A percentile compares a stretch with the other conserved stretches of the same genome.
Conservation (phyloP, 2,329 filamentous ascomycete species). For the Xylogone sp. region DNA sequence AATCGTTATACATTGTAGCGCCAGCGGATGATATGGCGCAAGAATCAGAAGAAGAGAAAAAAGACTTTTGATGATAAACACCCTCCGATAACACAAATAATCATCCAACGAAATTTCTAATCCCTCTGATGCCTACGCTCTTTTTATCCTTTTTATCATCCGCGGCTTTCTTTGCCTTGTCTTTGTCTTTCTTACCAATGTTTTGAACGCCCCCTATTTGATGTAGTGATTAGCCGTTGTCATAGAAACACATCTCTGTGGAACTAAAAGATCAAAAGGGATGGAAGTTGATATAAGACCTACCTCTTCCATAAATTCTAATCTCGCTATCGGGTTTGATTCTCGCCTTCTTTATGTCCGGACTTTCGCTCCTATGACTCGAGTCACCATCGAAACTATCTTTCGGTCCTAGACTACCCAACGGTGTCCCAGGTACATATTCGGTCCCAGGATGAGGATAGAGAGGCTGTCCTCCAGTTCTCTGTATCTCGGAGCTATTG, state of each 20-base stretch:
- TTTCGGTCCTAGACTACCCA: constrained; percentile 11
- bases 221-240: too few relatives aligned
- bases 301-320: constrained; percentile 51
- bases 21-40: too few relatives aligned
- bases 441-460: background rate
- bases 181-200: constrained; percentile 32
- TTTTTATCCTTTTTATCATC: constrained; percentile 47
- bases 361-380: constrained; percentile 19
- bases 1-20: too few relatives aligned
- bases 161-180: constrained; percentile 16
- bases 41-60: too few relatives aligned
- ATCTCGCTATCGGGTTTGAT: constrained; percentile 44
- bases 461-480: background rate
- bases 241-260: too few relatives aligned
- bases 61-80: too few relatives aligned
- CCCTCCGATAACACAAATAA: background rate
- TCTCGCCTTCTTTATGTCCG: constrained; percentile 40
- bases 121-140: constrained; percentile 34
- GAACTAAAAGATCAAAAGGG: constrained; percentile 1
- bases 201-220: constrained; percentile 45
- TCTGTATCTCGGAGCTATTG: background rate
- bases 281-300: constrained; percentile 20
- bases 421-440: background rate
- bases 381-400: background rate
- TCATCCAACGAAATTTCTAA: constrained; percentile 23